Base-by-base conservation (phyloP, 1,139 yeast species). In the Pichia kudriavzevii region DNA sequence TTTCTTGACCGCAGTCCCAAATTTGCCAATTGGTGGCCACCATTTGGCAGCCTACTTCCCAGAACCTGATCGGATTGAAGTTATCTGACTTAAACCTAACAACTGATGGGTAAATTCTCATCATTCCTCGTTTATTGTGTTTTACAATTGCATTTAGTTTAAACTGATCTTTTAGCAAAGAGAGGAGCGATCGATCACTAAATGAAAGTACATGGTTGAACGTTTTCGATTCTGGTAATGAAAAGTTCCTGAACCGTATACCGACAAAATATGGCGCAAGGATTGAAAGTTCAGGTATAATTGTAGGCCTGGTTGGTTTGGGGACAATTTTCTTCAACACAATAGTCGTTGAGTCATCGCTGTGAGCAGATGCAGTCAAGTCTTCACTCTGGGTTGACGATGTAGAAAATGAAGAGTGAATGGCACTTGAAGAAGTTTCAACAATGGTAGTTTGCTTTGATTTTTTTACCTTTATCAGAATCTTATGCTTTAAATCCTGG, bases 1-100 rank as follows among this genome's bases (percentile, higher is more conserved):
- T 53, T 51, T 85, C 95, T 54, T 87, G 91, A 0, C 96, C 96
- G 16, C 75, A 45, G 52, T 91, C 98, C 55, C 75, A 80, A 0
- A 94, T 81, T 58, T 91, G 98, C 97, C 97, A 93, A 53, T 91
- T 91, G 2, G 95, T 78, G 0, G 98, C 97, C 4, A 84, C 97
- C 87, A 93, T 74, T 53, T 91, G 98, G 4, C 72, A 79, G 0
- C 99, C 99, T 35, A 71, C 65, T 31, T 67, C 66, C 98, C 99
- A 91, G 50, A 74, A 85, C 0, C 59, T 60, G 5, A 83, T 61
- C 0, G 98, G 97, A 29, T 69, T 69, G 51, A 84, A 88, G 50
- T 91, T 91, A 4, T 85, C 67, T 2, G 95, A 85, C 36, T 67
- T 78, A 40, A 84, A 67, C 32, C 97, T 63, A 39, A 75, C 70